Conservation (phyloP, 2,329 filamentous ascomycete genomes). For the Pseudocercospora macadamiae region DNA sequence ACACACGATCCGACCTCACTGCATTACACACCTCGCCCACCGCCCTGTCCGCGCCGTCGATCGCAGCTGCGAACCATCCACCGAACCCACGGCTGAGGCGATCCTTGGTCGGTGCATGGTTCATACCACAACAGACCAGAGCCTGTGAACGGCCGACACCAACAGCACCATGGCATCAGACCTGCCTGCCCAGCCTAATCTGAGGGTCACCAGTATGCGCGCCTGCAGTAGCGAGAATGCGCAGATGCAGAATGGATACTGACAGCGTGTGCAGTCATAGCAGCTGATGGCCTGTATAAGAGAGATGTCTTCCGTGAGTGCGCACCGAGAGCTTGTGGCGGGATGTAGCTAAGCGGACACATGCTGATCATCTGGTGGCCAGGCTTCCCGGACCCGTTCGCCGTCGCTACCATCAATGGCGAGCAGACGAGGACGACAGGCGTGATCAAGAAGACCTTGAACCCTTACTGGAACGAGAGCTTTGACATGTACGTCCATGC, state of each 20-base stretch:
- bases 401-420: constrained; percentile 93
- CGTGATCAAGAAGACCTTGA: constrained; percentile 95
- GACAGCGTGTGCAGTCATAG: constrained; percentile 72
- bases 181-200: constrained; percentile 67
- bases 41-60: not conserved
- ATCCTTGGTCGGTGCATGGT: constrained; percentile 17
- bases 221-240: constrained; percentile 15
- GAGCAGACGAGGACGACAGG: constrained; percentile 98
- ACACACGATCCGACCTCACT: not conserved
- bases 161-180: constrained; percentile 43
- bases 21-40: not conserved
- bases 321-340: constrained; percentile 8
- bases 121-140: constrained; percentile 7
- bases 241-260: constrained; percentile 18
- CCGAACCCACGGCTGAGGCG: not conserved
- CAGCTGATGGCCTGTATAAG: constrained; percentile 97
- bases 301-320: constrained; percentile 94
- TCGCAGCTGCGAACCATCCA: not conserved
- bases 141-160: constrained; percentile 12
- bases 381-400: constrained; percentile 98
- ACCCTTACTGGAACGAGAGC: constrained; percentile 99
- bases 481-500: constrained; percentile 82
- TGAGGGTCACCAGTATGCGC: constrained; percentile 85
- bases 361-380: constrained; percentile 25
- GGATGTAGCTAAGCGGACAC: constrained; percentile 9